Evolutionary conservation across 805 yeast species (phyloP).

Genomic region (Starmerella floris): DNA sequence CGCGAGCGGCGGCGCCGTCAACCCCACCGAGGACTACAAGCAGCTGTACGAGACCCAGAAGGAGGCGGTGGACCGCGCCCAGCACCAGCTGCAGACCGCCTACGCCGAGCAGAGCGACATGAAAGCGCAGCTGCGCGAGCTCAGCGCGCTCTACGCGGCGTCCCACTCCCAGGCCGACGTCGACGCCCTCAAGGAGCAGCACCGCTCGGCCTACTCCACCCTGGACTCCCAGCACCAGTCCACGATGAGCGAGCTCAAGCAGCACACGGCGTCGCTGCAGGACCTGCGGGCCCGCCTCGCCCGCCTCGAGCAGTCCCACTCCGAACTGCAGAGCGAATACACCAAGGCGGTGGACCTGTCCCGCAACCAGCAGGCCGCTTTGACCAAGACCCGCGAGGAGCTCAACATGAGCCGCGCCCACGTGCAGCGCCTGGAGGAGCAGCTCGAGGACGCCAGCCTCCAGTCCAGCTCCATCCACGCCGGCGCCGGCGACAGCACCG

Average conservation of each 20-base stretch:
- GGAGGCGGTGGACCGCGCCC: conserved; percentile 24
- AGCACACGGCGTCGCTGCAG: conserved; percentile 3
- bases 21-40: conserved; percentile 8
- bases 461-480: conserved; percentile 20
- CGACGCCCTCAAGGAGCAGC: conserved; percentile 17
- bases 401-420: conserved; percentile 44
- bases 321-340: conserved; percentile 49
- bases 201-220: conserved; percentile 4
- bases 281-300: conserved; percentile 29
- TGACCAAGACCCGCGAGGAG: conserved; percentile 61
- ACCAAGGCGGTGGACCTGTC: conserved; percentile 58
- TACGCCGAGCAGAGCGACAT: conserved; percentile 19
- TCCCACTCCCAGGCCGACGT: conserved; percentile 20
- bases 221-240: conserved; percentile 12
- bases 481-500: conserved; percentile 14
- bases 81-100: conserved; percentile 25
- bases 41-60: conserved; percentile 23
- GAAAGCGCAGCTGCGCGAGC: conserved; percentile 21
- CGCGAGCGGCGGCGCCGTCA: conserved; percentile 1
- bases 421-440: conserved; percentile 44
- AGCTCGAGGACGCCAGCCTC: conserved; percentile 55
- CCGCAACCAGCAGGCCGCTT: conserved; percentile 60
- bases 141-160: conserved; percentile 17
- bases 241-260: conserved; percentile 1
- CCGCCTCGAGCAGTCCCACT: conserved; percentile 27